Percentiles rank a stretch among this genome's conserved stretches.
Conservation (phyloP, 352 stramenopile species). For the Aphanomyces invadans region DNA sequence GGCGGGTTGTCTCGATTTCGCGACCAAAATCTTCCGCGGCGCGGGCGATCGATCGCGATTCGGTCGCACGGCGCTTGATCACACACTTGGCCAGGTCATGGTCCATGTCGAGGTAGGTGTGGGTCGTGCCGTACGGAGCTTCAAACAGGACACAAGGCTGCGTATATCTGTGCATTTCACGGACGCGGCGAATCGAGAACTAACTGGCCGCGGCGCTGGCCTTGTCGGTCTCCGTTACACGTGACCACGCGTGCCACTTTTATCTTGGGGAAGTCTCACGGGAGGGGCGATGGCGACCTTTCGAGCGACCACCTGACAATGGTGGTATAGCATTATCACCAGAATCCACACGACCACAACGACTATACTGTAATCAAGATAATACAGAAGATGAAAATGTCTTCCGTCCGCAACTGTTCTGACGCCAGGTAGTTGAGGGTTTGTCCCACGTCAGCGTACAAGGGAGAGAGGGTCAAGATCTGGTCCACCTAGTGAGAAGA, state of each 20-base stretch:
- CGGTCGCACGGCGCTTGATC: not conserved
- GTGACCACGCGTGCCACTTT: not conserved
- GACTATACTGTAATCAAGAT: no score
- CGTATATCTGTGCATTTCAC: not conserved
- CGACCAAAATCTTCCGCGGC: conserved; percentile 25
- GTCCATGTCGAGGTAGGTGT: not conserved
- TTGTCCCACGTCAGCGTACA: not conserved
- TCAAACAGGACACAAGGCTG: not conserved
- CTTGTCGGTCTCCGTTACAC: no score
- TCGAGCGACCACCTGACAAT: not conserved
- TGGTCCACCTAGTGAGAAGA: no score
- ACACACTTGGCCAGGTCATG: not conserved
- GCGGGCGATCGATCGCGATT: not conserved
- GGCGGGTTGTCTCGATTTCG: conserved; percentile 27
- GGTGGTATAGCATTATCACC: no score
- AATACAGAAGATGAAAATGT: no score
- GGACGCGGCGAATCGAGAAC: no score
- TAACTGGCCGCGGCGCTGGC: no score
- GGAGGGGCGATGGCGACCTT: not conserved
- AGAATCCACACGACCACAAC: no score
- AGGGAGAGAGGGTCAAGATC: not conserved
- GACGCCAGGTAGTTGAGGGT: not conserved
- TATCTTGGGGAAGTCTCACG: not conserved
- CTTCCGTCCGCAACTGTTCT: no score
- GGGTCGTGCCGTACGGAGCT: not conserved